phyloP scores from a whole-genome alignment of 345 rosid genomes.

The Eucalyptus tenuipes region DNA sequence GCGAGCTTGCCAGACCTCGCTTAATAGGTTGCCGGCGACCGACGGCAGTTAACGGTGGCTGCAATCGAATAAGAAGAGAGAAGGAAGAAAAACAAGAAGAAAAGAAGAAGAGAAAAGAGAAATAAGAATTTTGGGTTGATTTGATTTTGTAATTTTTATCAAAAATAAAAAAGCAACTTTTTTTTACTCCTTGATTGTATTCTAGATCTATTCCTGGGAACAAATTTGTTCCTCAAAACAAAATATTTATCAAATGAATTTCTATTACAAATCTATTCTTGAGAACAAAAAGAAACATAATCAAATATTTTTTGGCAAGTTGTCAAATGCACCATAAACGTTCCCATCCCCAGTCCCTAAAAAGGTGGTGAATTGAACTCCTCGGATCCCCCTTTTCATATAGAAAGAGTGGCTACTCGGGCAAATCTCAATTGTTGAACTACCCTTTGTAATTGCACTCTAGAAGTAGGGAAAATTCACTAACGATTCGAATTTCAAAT shows the following conservation, averaged over 20 bases:
- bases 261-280: accelerated
- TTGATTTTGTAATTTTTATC: accelerated
- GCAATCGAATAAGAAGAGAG: no score
- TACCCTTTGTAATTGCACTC: not conserved
- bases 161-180: accelerated
- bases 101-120: no score
- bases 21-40: accelerated
- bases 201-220: accelerated
- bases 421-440: no score
- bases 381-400: no score
- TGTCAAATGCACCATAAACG: accelerated
- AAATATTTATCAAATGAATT: no score
- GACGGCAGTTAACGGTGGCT: accelerated
- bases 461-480: not conserved
- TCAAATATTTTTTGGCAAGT: no score
- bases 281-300: accelerated
- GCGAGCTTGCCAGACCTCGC: accelerated
- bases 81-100: no score
- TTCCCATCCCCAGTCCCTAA: accelerated
- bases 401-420: accelerated
- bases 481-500: not conserved
- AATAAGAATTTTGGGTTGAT: no score
- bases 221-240: no score
- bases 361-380: no score
- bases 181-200: accelerated